Percentiles rank a stretch among this genome's conserved stretches.
These are phyloP conservation scores for Metarhizium humberi DNA, from an alignment of 2,329 filamentous ascomycete species.

Conservation along the genomic window DNA sequence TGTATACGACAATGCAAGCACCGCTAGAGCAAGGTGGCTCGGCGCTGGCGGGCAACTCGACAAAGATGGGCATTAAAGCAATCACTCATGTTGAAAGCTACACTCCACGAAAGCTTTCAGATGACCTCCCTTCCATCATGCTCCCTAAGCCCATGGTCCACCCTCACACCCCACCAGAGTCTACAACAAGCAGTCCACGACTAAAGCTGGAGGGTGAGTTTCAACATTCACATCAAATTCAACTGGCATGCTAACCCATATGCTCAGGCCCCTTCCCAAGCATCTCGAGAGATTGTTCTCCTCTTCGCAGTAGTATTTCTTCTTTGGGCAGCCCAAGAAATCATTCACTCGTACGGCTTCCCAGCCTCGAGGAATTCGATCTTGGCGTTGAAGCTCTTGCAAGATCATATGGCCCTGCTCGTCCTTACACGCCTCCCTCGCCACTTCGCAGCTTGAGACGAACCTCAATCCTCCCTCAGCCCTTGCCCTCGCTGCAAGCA, in stretches of 20 bases:
- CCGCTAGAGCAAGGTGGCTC: constrained; percentile 8
- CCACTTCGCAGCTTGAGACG: constrained; percentile 16
- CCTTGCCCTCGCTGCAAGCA: constrained; percentile 12
- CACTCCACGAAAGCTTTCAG: constrained; percentile 11
- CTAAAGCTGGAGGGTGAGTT: constrained; percentile 22
- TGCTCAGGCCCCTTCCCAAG: constrained; percentile 13
- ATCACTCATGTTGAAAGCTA: constrained; percentile 11
- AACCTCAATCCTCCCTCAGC: constrained; percentile 15
- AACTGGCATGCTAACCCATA: constrained; percentile 1
- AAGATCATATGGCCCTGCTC: constrained; percentile 19
- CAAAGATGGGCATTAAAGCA: constrained; percentile 13
- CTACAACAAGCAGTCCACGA: constrained; percentile 24
- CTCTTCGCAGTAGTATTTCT: constrained; percentile 14
- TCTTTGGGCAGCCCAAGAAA: constrained; percentile 7
- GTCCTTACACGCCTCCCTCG: constrained; percentile 18
- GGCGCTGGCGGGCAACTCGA: constrained; percentile 5
- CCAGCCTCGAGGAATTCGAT: constrained; percentile 28
- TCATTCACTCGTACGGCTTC: constrained; percentile 18
- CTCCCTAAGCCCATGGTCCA: constrained; percentile 11
- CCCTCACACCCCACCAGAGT: constrained; percentile 21
- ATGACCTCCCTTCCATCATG: constrained; percentile 13
- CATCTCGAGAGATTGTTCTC: constrained; percentile 15
- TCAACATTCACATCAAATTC: neutral
- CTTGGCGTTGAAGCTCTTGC: constrained; percentile 27
- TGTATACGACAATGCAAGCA: constrained; percentile 8